Evolutionary conservation across 164 flowering plant genomes (phyloP).

Genomic region (Chloranthus sessilifolius): DNA sequence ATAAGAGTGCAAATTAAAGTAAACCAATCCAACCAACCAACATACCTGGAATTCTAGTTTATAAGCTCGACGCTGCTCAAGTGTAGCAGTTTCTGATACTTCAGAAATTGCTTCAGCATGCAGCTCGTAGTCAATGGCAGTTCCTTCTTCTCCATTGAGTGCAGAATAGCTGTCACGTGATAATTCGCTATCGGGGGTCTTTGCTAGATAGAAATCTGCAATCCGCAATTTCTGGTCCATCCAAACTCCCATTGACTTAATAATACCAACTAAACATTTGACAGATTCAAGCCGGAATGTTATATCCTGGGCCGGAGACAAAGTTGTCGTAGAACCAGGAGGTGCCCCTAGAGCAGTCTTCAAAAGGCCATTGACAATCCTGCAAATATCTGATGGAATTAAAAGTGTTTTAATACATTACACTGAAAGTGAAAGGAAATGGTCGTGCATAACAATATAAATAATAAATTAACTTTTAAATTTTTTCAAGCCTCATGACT

Average conservation of each 20-base stretch:
- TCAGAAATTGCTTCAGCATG: constrained; percentile 68
- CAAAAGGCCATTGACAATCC: constrained; percentile 96
- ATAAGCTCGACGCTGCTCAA: constrained; percentile 93
- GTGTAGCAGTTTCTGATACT: constrained; percentile 70
- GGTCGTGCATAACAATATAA: not conserved
- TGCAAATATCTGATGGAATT: constrained; percentile 94
- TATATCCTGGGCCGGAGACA: constrained; percentile 84
- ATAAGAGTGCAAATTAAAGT: too few species aligned
- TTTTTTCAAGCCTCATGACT: too few species aligned
- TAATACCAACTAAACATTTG: constrained; percentile 79
- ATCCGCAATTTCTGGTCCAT: constrained; percentile 88
- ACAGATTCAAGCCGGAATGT: constrained; percentile 92
- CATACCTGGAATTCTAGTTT: constrained; percentile 88
- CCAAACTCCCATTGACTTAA: constrained; percentile 91
- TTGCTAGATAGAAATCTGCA: constrained; percentile 41
- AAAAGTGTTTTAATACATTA: constrained; percentile 62
- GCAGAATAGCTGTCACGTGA: constrained; percentile 40
- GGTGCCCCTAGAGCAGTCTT: constrained; percentile 99
- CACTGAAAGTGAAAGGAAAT: constrained; percentile 13
- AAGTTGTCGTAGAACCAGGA: constrained; percentile 79
- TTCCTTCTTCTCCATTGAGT: constrained; percentile 61
- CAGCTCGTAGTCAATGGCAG: constrained; percentile 55
- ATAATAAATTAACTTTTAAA: too few species aligned
- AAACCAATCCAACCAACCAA: too few species aligned
- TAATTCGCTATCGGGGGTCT: constrained; percentile 42